These are phyloP conservation scores for Ceratocystis huliohia DNA, from an alignment of 2,329 filamentous ascomycete species.

Conservation along the genomic window DNA sequence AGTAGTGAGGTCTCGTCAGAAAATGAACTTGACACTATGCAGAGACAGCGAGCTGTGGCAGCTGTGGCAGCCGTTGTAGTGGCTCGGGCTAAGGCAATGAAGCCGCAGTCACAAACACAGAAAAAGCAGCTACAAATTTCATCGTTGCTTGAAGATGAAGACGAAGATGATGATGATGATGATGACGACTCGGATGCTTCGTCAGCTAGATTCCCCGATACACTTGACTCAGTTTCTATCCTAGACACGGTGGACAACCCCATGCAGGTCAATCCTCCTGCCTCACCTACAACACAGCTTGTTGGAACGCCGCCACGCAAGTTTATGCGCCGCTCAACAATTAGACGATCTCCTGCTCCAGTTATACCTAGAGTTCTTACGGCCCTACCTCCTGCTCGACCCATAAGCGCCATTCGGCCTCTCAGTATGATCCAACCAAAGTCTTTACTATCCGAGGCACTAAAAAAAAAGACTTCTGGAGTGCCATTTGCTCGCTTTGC, in stretches of 20 bases:
- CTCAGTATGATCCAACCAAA: slow-evolving; percentile 56
- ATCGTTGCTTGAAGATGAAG: slow-evolving; percentile 44
- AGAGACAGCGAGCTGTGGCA: slow-evolving; percentile 49
- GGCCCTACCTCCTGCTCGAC: slow-evolving; percentile 57
- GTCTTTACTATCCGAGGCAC: slow-evolving; percentile 57
- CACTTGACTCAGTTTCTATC: slow-evolving; percentile 59
- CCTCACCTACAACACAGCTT: slow-evolving; percentile 43
- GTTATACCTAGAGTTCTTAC: slow-evolving; percentile 46
- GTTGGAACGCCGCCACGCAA: slow-evolving; percentile 52
- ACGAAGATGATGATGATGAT: slow-evolving; percentile 45
- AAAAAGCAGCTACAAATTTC: slow-evolving; percentile 42
- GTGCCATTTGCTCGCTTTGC: slow-evolving; percentile 69
- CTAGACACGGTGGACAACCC: slow-evolving; percentile 51
- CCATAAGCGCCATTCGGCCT: slow-evolving; percentile 49
- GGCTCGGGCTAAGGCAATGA: slow-evolving; percentile 29
- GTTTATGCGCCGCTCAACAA: slow-evolving; percentile 49
- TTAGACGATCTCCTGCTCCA: slow-evolving; percentile 46
- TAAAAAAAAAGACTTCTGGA: slow-evolving; percentile 58
- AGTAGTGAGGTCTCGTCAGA: slow-evolving; percentile 76
- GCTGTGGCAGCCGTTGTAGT: slow-evolving; percentile 39
- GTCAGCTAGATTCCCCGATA: slow-evolving; percentile 49
- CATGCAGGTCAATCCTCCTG: slow-evolving; percentile 33
- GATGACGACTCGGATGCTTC: slow-evolving; percentile 49
- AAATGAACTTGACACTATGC: slow-evolving; percentile 61
- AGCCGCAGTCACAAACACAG: neutral